A percentile compares a stretch with the other conserved stretches of the same genome.
Conservation (phyloP, 2,329 filamentous ascomycete species). For the Allantophomopsis cytisporea region DNA sequence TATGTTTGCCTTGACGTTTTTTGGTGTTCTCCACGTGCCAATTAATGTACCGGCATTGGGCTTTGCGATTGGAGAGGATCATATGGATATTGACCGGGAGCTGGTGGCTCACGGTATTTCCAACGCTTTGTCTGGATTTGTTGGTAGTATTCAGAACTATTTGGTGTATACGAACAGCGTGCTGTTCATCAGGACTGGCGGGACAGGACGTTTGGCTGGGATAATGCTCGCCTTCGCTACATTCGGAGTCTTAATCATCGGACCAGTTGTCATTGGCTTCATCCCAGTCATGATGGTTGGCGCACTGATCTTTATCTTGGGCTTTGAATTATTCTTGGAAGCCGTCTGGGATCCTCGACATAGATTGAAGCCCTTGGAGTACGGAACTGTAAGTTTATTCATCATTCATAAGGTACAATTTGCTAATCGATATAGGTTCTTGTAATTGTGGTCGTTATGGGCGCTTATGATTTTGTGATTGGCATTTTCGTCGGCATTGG, state of each 20-base stretch:
- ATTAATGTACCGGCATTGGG: conserved; percentile 95
- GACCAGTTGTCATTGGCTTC: conserved; percentile 78
- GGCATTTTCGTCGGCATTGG: conserved; percentile 88
- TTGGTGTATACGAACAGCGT: conserved; percentile 95
- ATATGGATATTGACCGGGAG: conserved; percentile 82
- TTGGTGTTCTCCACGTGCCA: conserved; percentile 90
- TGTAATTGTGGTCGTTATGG: conserved; percentile 89
- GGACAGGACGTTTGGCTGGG: conserved; percentile 74
- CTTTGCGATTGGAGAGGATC: conserved; percentile 81
- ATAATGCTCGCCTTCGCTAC: conserved; percentile 73
- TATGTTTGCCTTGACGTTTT: conserved; percentile 95
- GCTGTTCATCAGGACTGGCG: conserved; percentile 91
- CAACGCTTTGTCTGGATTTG: conserved; percentile 76
- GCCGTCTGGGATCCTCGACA: conserved; percentile 81
- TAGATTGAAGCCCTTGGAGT: conserved; percentile 77
- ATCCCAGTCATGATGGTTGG: conserved; percentile 97
- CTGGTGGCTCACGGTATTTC: conserved; percentile 86
- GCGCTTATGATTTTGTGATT: conserved; percentile 88
- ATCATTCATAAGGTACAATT: no score
- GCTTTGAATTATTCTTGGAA: conserved; percentile 82
- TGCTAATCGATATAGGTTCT: conserved; percentile 41
- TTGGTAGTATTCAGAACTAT: conserved; percentile 91
- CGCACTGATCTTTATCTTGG: conserved; percentile 85
- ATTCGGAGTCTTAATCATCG: conserved; percentile 68
- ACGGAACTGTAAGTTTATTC: conserved; percentile 54